These are phyloP conservation scores for Dendrocalamus sinicus DNA, from an alignment of 176 grass and related monocot species.

Conservation along the genomic window DNA sequence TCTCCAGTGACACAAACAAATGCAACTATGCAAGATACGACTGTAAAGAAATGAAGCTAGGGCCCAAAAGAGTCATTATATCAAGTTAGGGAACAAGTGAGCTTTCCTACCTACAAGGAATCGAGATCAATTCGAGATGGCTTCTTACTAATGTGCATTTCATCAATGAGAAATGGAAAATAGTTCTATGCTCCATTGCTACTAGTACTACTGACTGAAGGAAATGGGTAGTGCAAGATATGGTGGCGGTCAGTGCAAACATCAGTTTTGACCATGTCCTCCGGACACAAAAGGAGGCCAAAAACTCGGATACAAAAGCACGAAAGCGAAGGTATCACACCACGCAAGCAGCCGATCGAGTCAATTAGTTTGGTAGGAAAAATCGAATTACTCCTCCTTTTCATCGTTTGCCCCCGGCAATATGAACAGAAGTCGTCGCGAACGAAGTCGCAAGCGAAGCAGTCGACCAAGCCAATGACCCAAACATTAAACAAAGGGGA, in stretches of 20 bases:
- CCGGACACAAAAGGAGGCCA: not conserved
- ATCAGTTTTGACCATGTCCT: constrained; percentile 30
- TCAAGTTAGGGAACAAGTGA: not conserved
- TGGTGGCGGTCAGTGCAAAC: constrained; percentile 8
- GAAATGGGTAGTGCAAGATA: constrained; percentile 9
- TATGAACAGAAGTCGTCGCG: constrained; percentile 26
- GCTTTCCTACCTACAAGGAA: not conserved
- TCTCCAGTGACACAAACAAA: not conserved
- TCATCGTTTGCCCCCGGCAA: not conserved
- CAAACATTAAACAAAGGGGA: constrained; percentile 30
- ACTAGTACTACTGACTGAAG: not conserved
- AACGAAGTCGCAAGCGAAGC: constrained; percentile 33
- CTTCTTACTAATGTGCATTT: not conserved
- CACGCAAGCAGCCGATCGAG: not conserved
- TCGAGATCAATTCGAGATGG: not conserved
- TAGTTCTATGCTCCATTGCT: not conserved
- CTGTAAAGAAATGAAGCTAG: not conserved
- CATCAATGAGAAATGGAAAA: constrained; percentile 24
- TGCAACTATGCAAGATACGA: not conserved
- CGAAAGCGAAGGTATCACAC: constrained; percentile 28
- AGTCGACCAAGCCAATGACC: constrained; percentile 41
- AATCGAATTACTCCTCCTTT: not conserved
- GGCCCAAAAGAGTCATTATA: not conserved
- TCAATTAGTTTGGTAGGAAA: constrained; percentile 33
- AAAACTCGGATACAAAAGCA: not conserved